Base-by-base conservation (phyloP, 441 rosid genomes). In the Iberis amara region DNA sequence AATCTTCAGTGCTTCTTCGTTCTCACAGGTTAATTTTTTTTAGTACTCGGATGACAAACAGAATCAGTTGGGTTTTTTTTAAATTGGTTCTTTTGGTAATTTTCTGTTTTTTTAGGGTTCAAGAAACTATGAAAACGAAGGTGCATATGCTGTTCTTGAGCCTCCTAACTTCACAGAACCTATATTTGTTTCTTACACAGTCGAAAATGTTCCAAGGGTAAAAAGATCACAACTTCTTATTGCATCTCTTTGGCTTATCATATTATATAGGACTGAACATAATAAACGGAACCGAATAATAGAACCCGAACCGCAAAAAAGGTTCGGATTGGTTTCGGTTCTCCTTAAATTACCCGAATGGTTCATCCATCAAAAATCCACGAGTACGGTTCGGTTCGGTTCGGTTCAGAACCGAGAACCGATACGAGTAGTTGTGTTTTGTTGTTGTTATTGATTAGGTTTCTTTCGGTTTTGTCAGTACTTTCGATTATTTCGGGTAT, bases 71-170 rank as follows among this genome's bases (percentile, higher is more conserved):
- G 38, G 8, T 47, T 13, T 4, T 52, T 59, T 39, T 9, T 15
- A 2, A 8, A 50, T 50, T 33, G 41, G 52, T 43, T 51, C 31
- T 43, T 13, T 52, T 56, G 47, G 2, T 18, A 18, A 18, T 18
- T n/a, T 59, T 3, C 0, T 32, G 14, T 32, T 15, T 30, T 60
- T 43, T 49, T 35, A 69, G 73, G 66, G 62, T 37, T 49, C 65
- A 18, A 64, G 73, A 59, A 58, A 33, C 59, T 69, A 69, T 40
- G 65, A 64, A 42, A 74, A 68, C 3, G 66, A 65, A 46, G 76
- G 76, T 0, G 71, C 79, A 14, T 71, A 61, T 52, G 79, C 68
- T 50, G 68, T 71, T 27, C 54, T 71, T 61, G 75, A 68, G 59
- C 59, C 76, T 62, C 72, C 72, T n/a, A 54, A 49, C 42, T 68